phyloP scores from a whole-genome alignment of 495 filamentous ascomycete species.

The Penicilliopsis zonata region DNA sequence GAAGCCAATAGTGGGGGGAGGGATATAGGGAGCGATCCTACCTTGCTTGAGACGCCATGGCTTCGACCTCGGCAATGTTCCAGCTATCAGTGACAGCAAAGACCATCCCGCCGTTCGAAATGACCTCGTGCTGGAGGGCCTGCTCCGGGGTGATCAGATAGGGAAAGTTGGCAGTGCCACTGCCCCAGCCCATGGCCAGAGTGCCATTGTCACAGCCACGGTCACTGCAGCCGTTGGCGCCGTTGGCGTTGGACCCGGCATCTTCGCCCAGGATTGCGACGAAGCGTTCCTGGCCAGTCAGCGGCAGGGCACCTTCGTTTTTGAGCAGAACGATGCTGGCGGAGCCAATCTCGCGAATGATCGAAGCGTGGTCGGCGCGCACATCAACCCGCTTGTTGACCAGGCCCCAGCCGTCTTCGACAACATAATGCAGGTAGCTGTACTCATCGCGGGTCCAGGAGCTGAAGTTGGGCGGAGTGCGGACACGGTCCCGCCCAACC shows the following conservation, averaged over 20 bases:
- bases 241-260: slow-evolving; percentile 61
- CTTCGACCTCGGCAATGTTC: slow-evolving; percentile 44
- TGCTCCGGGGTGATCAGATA: slow-evolving; percentile 82
- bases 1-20: not conserved
- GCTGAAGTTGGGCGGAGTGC: slow-evolving; percentile 69
- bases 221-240: slow-evolving; percentile 79
- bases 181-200: slow-evolving; percentile 90
- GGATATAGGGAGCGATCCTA: slow-evolving; percentile 2
- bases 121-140: slow-evolving; percentile 66
- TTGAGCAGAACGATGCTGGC: slow-evolving; percentile 82
- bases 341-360: slow-evolving; percentile 64
- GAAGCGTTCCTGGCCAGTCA: slow-evolving; percentile 60
- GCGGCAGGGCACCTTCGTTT: slow-evolving; percentile 65
- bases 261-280: slow-evolving; percentile 80
- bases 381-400: slow-evolving; percentile 86
- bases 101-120: slow-evolving; percentile 39
- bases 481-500: slow-evolving; percentile 55
- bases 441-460: slow-evolving; percentile 74
- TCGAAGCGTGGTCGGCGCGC: slow-evolving; percentile 53
- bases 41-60: slow-evolving; percentile 51
- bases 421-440: slow-evolving; percentile 53
- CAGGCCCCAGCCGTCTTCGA: slow-evolving; percentile 39
- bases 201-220: slow-evolving; percentile 80
- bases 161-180: slow-evolving; percentile 79
- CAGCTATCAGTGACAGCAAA: slow-evolving; percentile 73